Evolutionary conservation across 2,329 filamentous ascomycete species (phyloP).

Genomic region (Beauveria australis): DNA sequence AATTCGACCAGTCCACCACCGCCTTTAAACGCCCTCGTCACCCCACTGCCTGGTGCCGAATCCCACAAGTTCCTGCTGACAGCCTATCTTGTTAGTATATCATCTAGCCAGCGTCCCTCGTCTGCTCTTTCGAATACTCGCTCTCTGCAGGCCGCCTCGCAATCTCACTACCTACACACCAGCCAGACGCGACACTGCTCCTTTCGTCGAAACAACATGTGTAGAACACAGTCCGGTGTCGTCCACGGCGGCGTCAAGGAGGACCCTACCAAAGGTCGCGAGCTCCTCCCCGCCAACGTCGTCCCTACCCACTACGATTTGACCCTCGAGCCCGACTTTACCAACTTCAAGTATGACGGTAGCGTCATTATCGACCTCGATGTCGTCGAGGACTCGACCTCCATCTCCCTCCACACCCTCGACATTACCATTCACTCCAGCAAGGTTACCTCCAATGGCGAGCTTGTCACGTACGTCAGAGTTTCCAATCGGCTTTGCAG

Average conservation of each 20-base stretch:
- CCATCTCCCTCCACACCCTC: constrained; percentile 78
- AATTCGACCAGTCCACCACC: background rate
- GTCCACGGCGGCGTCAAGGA: constrained; percentile 27
- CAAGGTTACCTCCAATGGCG: constrained; percentile 35
- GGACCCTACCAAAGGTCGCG: constrained; percentile 38
- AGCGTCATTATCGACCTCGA: constrained; percentile 80
- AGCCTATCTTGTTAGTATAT: constrained; percentile 4
- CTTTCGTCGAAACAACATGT: constrained; percentile 65
- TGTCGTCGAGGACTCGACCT: constrained; percentile 73
- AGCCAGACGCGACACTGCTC: constrained; percentile 54
- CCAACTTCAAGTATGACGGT: constrained; percentile 80
- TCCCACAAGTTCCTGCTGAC: constrained; percentile 2
- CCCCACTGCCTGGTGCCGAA: background rate
- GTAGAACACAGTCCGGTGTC: constrained; percentile 37
- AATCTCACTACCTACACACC: constrained; percentile 12
- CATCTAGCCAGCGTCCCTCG: constrained; percentile 1
- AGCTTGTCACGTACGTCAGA: constrained; percentile 35
- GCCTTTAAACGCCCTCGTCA: constrained; percentile 2
- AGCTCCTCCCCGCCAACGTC: constrained; percentile 86
- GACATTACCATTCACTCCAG: constrained; percentile 76
- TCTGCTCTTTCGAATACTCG: background rate
- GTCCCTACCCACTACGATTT: constrained; percentile 88
- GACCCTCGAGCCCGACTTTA: constrained; percentile 83
- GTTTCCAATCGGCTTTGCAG: constrained; percentile 12
- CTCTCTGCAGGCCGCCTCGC: background rate